These are phyloP conservation scores for Neurospora pannonica DNA, from an alignment of 495 filamentous ascomycete genomes.

Conservation along the genomic window DNA sequence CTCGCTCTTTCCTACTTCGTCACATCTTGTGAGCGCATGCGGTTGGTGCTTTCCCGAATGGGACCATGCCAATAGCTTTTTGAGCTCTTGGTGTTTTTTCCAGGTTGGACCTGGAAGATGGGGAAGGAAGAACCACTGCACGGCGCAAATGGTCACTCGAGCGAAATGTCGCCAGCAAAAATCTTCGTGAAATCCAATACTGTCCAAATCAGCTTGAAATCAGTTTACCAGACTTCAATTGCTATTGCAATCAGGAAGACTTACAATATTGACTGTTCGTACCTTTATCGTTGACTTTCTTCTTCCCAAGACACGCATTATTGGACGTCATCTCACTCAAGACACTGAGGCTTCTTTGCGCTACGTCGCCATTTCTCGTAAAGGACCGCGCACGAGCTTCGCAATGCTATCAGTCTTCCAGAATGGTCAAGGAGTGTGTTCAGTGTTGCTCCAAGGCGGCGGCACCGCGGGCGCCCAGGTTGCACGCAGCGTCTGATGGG, in stretches of 20 bases:
- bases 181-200: neutral
- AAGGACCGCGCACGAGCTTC: neutral
- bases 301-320: neutral
- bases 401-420: neutral
- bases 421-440: neutral
- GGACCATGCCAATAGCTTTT: neutral
- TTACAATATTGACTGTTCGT: neutral
- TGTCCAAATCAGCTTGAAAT: neutral
- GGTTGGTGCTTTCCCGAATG: neutral
- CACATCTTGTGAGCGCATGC: neutral
- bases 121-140: neutral
- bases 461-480: neutral
- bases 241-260: neutral
- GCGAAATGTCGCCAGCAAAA: neutral
- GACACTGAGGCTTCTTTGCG: neutral
- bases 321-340: neutral
- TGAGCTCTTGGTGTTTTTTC: neutral
- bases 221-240: neutral
- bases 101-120: neutral
- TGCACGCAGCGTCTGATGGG: neutral
- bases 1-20: neutral
- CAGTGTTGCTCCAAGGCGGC: neutral
- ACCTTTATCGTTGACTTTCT: neutral
- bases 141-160: neutral
- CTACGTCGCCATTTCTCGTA: neutral